A percentile compares a stretch with the other conserved stretches of the same genome.
Evolutionary conservation across 2,329 filamentous ascomycete genomes (phyloP).

Genomic region (Penicillium sp.): DNA sequence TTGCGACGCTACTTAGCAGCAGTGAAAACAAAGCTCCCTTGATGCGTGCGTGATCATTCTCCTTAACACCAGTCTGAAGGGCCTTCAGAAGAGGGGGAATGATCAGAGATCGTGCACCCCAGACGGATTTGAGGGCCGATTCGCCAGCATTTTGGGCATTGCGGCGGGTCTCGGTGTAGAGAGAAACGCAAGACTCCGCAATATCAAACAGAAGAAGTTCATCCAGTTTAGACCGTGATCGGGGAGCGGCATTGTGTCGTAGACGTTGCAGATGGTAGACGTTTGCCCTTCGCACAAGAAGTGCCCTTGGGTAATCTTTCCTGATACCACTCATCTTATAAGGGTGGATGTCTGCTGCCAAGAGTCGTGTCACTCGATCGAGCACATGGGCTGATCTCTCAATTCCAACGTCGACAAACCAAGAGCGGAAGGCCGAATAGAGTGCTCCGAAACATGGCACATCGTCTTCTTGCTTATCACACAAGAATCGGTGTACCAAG

Average conservation of each 20-base stretch:
- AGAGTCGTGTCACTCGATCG: slow-evolving; percentile 79
- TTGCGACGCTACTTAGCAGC: slow-evolving; percentile 82
- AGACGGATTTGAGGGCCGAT: slow-evolving; percentile 86
- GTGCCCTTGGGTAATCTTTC: slow-evolving; percentile 86
- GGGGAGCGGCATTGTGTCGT: slow-evolving; percentile 85
- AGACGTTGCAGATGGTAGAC: slow-evolving; percentile 93
- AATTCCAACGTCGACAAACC: slow-evolving; percentile 97
- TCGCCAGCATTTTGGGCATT: slow-evolving; percentile 91
- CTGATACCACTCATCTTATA: slow-evolving; percentile 93
- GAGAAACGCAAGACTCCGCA: slow-evolving; percentile 82
- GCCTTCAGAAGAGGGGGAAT: slow-evolving; percentile 82
- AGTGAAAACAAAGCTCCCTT: slow-evolving; percentile 93
- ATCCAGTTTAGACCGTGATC: slow-evolving; percentile 87
- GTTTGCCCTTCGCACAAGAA: slow-evolving; percentile 90
- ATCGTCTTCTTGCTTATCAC: slow-evolving; percentile 85
- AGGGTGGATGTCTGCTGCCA: slow-evolving; percentile 81
- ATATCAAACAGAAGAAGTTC: slow-evolving; percentile 81
- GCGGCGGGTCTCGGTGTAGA: slow-evolving; percentile 93
- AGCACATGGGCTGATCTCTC: slow-evolving; percentile 92
- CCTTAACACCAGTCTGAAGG: slow-evolving; percentile 73
- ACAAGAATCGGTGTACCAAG: slow-evolving; percentile 79
- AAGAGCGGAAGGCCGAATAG: slow-evolving; percentile 88
- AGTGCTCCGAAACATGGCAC: slow-evolving; percentile 91
- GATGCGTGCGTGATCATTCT: slow-evolving; percentile 83
- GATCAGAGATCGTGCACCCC: slow-evolving; percentile 82